Base-by-base conservation (phyloP, 805 yeast genomes). In the Candida argentea region DNA sequence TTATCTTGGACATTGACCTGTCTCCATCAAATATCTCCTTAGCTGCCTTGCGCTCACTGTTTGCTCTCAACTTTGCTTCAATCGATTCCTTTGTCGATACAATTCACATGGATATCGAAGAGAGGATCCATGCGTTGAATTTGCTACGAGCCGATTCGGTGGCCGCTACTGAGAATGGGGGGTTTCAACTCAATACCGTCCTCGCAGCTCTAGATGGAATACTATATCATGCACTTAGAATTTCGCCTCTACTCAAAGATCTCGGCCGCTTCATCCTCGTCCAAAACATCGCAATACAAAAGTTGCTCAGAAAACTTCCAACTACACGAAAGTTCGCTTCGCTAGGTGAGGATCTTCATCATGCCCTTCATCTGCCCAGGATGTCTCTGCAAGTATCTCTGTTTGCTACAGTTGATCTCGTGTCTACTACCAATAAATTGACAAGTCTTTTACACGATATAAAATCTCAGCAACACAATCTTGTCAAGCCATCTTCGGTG, bases 231-330 rank as follows among this genome's bases (percentile, higher is more conserved):
- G 28, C 73, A 58, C 44, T 61, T 56, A 44, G 61, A 44, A 27
- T 55, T 38, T 36, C 65, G 63, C 24, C 68, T 66, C 31, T 55
- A 42, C 55, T 80, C 16, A 82, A 77, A 41, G 69, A 76, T 35
- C 55, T 83, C 26, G 65, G 82, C n/a, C 63, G 84, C 36, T 83
- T 78, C 44, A 70, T 81, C 10, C 55, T 76, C 14, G 66, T 82
- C 5, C 94, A 83, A 45, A 75, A 76, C 43, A 74, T 84, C 3
- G 93, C 75, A 5, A 62, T 80, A 27, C 64, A 76, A 36, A 83
- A 83, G 53, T 65, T 83, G 27, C 60, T 83, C 42, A 83, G 84
- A 55, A 83, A 84, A 47, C 78, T 69, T 34, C 27, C 58, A 26
- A 12, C 30, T 5, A 41, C 38, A 4, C 40, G 33, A 3, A 28